Conservation (phyloP, 2,329 filamentous ascomycete genomes). For the Trichoderma sp. region DNA sequence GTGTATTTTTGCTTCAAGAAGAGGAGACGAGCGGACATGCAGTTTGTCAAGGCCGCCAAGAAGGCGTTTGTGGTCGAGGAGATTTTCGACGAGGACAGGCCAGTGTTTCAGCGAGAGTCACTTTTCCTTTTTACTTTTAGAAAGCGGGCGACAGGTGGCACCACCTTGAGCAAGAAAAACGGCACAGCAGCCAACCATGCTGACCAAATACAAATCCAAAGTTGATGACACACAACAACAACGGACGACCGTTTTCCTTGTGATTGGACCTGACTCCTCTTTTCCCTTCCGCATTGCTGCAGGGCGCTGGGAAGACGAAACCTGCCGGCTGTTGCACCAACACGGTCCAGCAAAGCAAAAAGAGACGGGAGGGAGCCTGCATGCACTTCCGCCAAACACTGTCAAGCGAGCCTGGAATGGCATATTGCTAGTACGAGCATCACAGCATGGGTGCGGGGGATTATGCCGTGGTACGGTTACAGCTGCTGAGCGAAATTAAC, state of each 20-base stretch:
- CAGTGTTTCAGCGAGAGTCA: conserved; percentile 57
- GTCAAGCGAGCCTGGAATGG: not conserved
- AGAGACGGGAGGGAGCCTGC: conserved; percentile 11
- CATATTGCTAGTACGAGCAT: not conserved
- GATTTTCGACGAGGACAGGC: conserved; percentile 61
- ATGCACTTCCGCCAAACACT: not conserved
- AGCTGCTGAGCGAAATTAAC: conserved; percentile 8
- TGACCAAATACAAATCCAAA: conserved; percentile 6
- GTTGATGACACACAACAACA: conserved; percentile 5
- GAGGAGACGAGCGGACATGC: conserved; percentile 75
- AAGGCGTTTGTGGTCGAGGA: conserved; percentile 67
- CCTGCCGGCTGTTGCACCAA: not conserved
- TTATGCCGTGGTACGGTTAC: not conserved
- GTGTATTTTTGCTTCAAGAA: conserved; percentile 94
- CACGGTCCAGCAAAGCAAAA: not conserved
- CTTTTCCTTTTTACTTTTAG: conserved; percentile 64
- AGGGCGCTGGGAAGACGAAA: not conserved
- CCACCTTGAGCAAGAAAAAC: conserved; percentile 21
- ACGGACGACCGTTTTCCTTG: not conserved
- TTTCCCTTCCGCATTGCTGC: not conserved
- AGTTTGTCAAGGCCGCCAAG: conserved; percentile 70
- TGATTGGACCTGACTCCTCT: not conserved
- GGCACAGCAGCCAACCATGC: conserved; percentile 12
- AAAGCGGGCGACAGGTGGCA: conserved; percentile 36
- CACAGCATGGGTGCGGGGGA: conserved; percentile 5